These are phyloP conservation scores for Colletotrichum sp. DNA, from an alignment of 2,329 filamentous ascomycete species.

Conservation along the genomic window DNA sequence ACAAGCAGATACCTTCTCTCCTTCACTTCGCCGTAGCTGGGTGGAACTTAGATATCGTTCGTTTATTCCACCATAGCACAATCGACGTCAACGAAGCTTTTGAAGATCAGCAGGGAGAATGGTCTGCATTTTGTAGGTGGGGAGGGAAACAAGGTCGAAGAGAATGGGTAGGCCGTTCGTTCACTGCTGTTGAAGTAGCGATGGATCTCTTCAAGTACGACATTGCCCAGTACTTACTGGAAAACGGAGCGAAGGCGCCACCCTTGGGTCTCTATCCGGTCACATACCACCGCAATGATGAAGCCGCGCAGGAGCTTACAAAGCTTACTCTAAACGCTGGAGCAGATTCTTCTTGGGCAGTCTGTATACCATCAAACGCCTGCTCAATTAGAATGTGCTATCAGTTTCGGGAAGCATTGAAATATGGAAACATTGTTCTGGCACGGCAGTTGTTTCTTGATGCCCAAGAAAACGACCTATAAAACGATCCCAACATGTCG, in stretches of 20 bases:
- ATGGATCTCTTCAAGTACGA: no score
- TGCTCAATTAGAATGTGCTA: no score
- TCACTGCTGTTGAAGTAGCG: not conserved
- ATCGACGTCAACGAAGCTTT: not conserved
- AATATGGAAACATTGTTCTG: rapidly evolving
- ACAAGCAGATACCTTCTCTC: not conserved
- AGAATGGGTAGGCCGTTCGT: not conserved
- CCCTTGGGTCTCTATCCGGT: rapidly evolving
- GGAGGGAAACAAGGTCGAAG: no score
- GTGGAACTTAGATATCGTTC: not conserved
- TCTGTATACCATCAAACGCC: not conserved
- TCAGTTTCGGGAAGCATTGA: no score
- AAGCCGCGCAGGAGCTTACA: rapidly evolving
- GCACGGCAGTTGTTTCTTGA: not conserved
- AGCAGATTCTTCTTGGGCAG: not conserved
- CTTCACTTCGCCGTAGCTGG: not conserved
- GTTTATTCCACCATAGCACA: not conserved
- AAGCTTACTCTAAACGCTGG: not conserved
- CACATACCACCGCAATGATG: not conserved
- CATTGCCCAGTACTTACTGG: not conserved
- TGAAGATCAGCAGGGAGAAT: not conserved
- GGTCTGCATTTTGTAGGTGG: no score
- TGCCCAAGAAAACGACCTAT: not conserved
- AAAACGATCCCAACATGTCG: not conserved
- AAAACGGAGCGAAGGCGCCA: not conserved